phyloP scores from a whole-genome alignment of 192 early-diverging fungal genomes.

The Podochytrium sp. region DNA sequence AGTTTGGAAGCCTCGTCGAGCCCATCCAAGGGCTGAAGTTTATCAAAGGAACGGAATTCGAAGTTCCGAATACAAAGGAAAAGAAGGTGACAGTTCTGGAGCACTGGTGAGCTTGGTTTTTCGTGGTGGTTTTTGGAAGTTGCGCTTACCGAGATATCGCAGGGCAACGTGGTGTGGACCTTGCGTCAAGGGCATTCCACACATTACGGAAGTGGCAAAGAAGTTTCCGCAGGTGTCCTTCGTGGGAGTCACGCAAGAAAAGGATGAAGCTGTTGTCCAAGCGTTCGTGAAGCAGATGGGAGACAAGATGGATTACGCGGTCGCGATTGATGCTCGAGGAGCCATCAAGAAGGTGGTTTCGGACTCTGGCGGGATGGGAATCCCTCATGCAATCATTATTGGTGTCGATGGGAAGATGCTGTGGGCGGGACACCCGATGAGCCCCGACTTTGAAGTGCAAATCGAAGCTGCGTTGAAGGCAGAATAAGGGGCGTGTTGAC shows the following conservation, averaged over 20 bases:
- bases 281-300: slow-evolving; percentile 48
- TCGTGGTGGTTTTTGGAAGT: background rate
- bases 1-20: background rate
- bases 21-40: slow-evolving; percentile 9
- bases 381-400: slow-evolving; percentile 55
- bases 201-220: slow-evolving; percentile 49
- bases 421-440: slow-evolving; percentile 57
- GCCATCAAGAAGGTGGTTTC: slow-evolving; percentile 35
- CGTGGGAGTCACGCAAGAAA: slow-evolving; percentile 56
- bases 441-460: slow-evolving; percentile 41
- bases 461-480: background rate
- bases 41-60: background rate
- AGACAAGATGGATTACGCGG: slow-evolving; percentile 56
- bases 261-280: slow-evolving; percentile 49
- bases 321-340: slow-evolving; percentile 51
- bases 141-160: background rate
- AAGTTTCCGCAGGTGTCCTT: slow-evolving; percentile 57
- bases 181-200: slow-evolving; percentile 45
- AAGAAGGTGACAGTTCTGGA: slow-evolving; percentile 15
- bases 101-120: background rate
- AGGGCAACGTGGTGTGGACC: slow-evolving; percentile 18
- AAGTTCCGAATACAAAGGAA: background rate
- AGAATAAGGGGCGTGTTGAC: too few species aligned
- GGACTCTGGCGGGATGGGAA: slow-evolving; percentile 52
- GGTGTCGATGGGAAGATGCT: slow-evolving; percentile 49